Base-by-base conservation (phyloP, 352 stramenopile species). In the Plasmopara viticola region DNA sequence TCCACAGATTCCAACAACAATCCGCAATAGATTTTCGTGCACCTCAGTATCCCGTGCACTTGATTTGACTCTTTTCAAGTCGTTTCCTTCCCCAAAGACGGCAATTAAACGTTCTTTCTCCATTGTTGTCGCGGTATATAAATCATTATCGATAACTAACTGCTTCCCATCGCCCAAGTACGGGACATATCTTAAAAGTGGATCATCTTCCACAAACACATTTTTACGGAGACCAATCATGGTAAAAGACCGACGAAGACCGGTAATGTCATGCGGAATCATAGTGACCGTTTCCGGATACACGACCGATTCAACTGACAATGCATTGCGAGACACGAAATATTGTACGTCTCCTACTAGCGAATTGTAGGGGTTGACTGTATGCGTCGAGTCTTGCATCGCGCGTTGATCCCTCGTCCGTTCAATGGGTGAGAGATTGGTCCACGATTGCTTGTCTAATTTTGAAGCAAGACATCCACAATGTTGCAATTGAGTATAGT, bases 151-250 rank as follows among this genome's bases (percentile, higher is more conserved):
- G 43, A 89, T 77, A 6, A 68, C 61, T 50, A 89, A 51, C 3
- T 52, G 60, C 5, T 65, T 59, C 18, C 76, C 65, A 14, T 97
- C 87, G 14, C 87, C 87, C 56, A 97, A 78, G 58, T 96, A 96
- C 3, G 90, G 90, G 8, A 96, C 72, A 50, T 94, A 91, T 10
- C 81, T 73, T 46, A 97, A 62, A 31, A 93, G 74, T 5, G 78
- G 70, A 47, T 96, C 81, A 60, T 96, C 87, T 10, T 91, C 81
- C 0, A 86, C 75, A 38, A 72, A 76, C 30, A 81, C 65, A 43
- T 87, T 90, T 18, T 78, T 89, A 25, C 75, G 76, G 9, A 95
- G 61, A 6, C 77, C 74, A 41, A 88, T 75, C 61, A 77, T 84
- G n/a, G 78, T 66, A 44, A 78, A 84, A 6, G 75, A 77, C 14